Evolutionary conservation across 257 asterid genomes (phyloP), one percentile per base, ranked within the genome.

Genomic region (Cynanchum wilfordii): DNA sequence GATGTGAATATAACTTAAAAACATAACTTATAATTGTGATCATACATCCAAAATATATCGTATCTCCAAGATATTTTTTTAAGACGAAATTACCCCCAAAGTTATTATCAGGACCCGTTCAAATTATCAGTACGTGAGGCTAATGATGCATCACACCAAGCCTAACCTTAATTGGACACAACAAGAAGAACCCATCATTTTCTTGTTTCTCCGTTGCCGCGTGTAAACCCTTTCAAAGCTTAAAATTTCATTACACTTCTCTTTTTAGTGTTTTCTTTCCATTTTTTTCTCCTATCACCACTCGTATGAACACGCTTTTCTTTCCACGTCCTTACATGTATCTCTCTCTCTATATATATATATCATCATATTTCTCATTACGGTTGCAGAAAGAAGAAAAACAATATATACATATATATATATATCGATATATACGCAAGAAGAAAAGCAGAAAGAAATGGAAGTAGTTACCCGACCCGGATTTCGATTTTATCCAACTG

Each of bases 401-500:
- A 1, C 65, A 17, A 16, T 13, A 63, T 10, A 2, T 57, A 22
- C 22, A 19, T n/a, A 29, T 17, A 13, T 22, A 69, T 13, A 4
- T 8, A 44, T 10, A 66, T 0, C 4, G 8, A 13, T 10, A 50
- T 25, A 40, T 19, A 54, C 2, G 59, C 56, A 65, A 40, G 29
- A 56, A n/a, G 27, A 15, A 45, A 57, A 63, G 17, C 9, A 30
- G 44, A 36, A 42, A 25, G 20, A 10, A 0, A 16, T 27, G 40
- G 19, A 52, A 66, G 66, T 13, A 49, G 3, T 78, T 7, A 42
- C 7, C 79, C 75, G 70, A 47, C 82, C 90, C 1, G 97, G 97
- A 13, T 82, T 85, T 81, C 86, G 97, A 7, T 91, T 91, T 72
- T 91, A 83, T 79, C 97, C 97, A 3, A 91, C 97, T 0, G 97